phyloP scores from a whole-genome alignment of 164 flowering plant species.

The Paratinospora sagittata region DNA sequence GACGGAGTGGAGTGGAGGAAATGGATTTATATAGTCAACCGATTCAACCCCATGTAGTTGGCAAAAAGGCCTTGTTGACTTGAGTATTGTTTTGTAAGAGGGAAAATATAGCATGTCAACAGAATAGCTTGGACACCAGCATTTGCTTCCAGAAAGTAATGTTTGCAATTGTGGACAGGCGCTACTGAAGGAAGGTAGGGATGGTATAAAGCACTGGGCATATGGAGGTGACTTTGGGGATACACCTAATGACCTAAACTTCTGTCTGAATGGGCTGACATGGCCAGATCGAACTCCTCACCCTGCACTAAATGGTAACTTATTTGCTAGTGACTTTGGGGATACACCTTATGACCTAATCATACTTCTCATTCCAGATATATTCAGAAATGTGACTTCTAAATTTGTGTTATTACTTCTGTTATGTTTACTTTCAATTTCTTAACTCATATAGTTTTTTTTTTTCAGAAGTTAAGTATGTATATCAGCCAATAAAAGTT shows the following conservation, averaged over 20 bases:
- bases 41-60: no score
- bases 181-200: constrained; percentile 51
- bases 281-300: constrained; percentile 98
- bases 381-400: not conserved
- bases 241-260: constrained; percentile 81
- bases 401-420: not conserved
- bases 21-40: no score
- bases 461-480: constrained; percentile 79
- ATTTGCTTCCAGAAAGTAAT: not conserved
- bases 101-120: not conserved
- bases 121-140: not conserved
- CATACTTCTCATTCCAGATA: not conserved
- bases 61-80: no score
- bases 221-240: constrained; percentile 99
- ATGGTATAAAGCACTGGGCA: constrained; percentile 83
- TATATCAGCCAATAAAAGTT: constrained; percentile 83
- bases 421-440: not conserved
- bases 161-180: constrained; percentile 37
- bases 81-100: not conserved
- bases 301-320: constrained; percentile 80
- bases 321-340: no score
- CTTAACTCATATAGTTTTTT: constrained; percentile 3
- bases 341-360: no score
- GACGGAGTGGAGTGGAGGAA: no score
- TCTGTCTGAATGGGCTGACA: constrained; percentile 76